phyloP scores from a whole-genome alignment of 1,139 yeast genomes.

The Suhomyces ambrosiae region DNA sequence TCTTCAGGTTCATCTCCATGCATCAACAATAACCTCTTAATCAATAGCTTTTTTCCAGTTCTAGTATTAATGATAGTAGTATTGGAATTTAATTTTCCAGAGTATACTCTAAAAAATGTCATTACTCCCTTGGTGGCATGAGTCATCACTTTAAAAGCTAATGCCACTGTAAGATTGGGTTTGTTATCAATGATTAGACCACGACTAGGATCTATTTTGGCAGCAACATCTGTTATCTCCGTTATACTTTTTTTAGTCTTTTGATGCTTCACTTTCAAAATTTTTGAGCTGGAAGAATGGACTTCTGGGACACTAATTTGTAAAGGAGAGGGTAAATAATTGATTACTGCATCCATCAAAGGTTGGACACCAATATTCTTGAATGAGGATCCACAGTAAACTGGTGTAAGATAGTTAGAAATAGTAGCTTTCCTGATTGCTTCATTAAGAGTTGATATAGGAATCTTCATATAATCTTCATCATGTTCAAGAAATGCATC shows the following conservation, averaged over 20 bases:
- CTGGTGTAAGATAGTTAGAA: conserved; percentile 64
- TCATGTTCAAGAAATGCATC: conserved; percentile 75
- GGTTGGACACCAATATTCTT: conserved; percentile 95
- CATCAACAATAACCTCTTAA: conserved; percentile 75
- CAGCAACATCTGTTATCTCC: conserved; percentile 30
- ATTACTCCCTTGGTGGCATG: conserved; percentile 83
- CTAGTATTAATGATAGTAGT: conserved; percentile 67
- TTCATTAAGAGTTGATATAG: conserved; percentile 48
- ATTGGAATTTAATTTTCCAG: conserved; percentile 70
- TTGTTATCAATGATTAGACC: conserved; percentile 60
- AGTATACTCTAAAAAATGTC: conserved; percentile 86
- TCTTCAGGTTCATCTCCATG: conserved; percentile 86
- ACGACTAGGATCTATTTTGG: conserved; percentile 36
- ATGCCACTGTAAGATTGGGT: conserved; percentile 66
- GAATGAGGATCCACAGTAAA: conserved; percentile 91
- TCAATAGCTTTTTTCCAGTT: conserved; percentile 65
- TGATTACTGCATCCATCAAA: conserved; percentile 75
- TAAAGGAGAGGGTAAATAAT: conserved; percentile 80
- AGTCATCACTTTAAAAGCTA: conserved; percentile 88
- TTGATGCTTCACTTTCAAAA: conserved; percentile 15
- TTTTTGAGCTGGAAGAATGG: conserved; percentile 24
- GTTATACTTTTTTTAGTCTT: conserved; percentile 16
- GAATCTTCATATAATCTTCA: conserved; percentile 67
- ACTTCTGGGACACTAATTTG: conserved; percentile 65
- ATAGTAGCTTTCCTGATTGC: conserved; percentile 70